Evolutionary conservation across 768 basidiomycete species (phyloP), one percentile per base, ranked within the genome.

Genomic region (Tricholoma saponaceum): DNA sequence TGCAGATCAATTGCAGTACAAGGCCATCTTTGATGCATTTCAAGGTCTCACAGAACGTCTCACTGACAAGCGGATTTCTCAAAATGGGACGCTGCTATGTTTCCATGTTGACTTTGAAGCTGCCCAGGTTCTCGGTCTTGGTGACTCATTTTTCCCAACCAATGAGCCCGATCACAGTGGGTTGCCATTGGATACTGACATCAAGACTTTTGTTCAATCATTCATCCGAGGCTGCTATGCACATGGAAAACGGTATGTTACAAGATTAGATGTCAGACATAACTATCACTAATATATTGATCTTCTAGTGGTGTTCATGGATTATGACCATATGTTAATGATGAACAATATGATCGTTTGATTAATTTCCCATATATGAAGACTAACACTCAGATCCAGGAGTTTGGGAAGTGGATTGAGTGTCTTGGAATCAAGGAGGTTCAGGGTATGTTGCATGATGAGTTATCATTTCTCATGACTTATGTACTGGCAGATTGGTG

Each of bases 141-240:
- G 61, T 9, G 56, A 60, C 28, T 61, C 60, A 0, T 63, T 64
- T 44, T 18, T 64, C 2, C 50, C 50, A 5, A 66, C 63, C 0
- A 64, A 67, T 30, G 57, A 61, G 37, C 63, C 61, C 0, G 60
- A 58, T 22, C 62, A 51, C 52, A 67, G 64, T 43, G 52, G 50
- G 1, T 62, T 67, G 20, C 53, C 33, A 2, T 56, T 26, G 5
- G 52, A 43, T n/a, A 59, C 57, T 6, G 49, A 57, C 5, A 58
- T 58, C n/a, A 58, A 65, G 32, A 37, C 60, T 32, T n/a, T 47
- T 25, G 28, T 62, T 10, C 32, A 46, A 16, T 63, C 55, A 44
- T 64, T 60, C 18, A 51, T 63, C 10, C 50, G 55, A 16, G 57
- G 44, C 6, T 64, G 64, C 37, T 52, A 56, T 35, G 55, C 55